These are phyloP conservation scores for Stemphylium lycopersici DNA, from an alignment of 2,329 filamentous ascomycete genomes.

Conservation along the genomic window DNA sequence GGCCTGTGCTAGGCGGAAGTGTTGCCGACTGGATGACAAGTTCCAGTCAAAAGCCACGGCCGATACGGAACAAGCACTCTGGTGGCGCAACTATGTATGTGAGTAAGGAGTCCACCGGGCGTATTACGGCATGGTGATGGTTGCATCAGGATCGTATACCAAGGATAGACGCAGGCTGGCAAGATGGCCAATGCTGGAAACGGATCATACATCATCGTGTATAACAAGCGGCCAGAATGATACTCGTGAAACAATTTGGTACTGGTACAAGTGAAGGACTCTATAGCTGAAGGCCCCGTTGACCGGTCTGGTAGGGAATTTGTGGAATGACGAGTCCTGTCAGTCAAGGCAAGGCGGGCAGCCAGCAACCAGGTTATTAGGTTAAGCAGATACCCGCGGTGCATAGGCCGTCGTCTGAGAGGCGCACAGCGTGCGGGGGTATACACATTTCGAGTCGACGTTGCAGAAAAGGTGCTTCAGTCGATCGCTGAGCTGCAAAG, in stretches of 20 bases:
- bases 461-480: slow-evolving; percentile 39
- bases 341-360: slow-evolving; percentile 23
- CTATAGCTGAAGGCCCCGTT: slow-evolving; percentile 20
- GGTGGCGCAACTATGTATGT: slow-evolving; percentile 38
- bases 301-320: slow-evolving; percentile 29
- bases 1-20: slow-evolving; percentile 10
- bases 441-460: slow-evolving; percentile 37
- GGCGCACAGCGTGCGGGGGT: slow-evolving; percentile 40
- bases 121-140: slow-evolving; percentile 26
- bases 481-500: slow-evolving; percentile 35
- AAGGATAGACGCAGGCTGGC: not conserved
- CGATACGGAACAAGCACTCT: slow-evolving; percentile 33
- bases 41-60: slow-evolving; percentile 25
- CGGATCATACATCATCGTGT: slow-evolving; percentile 4
- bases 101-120: slow-evolving; percentile 26
- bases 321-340: slow-evolving; percentile 11
- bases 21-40: slow-evolving; percentile 29
- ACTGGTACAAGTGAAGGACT: slow-evolving; percentile 20
- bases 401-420: slow-evolving; percentile 29
- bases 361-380: slow-evolving; percentile 37
- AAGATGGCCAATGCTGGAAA: not conserved
- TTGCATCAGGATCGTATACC: slow-evolving; percentile 16
- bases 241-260: slow-evolving; percentile 6
- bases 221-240: slow-evolving; percentile 4
- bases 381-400: slow-evolving; percentile 32